phyloP scores from a whole-genome alignment of 2,329 filamentous ascomycete genomes.

The Basipetospora sp. region DNA sequence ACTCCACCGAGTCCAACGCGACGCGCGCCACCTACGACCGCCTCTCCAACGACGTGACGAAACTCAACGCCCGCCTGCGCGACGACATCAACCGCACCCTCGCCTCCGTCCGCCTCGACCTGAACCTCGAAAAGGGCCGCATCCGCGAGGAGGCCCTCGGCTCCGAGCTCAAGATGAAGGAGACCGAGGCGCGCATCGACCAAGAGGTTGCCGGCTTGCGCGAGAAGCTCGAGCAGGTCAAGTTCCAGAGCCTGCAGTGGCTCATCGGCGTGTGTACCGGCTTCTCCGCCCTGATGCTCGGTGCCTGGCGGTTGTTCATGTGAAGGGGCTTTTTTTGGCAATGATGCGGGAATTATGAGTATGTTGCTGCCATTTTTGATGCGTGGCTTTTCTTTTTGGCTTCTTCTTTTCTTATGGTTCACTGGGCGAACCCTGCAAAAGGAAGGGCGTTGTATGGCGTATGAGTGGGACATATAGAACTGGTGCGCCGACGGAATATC shows the following conservation, averaged over 20 bases:
- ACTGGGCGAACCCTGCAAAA: no score
- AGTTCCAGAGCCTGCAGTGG: constrained; percentile 97
- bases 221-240: constrained; percentile 90
- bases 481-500: no score
- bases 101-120: constrained; percentile 76
- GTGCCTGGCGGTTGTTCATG: constrained; percentile 58
- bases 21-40: constrained; percentile 84
- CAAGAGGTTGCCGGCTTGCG: constrained; percentile 83
- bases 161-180: constrained; percentile 95
- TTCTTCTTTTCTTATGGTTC: no score
- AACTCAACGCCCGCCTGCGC: constrained; percentile 73
- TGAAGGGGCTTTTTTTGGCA: no score
- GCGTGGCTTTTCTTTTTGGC: no score
- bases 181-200: constrained; percentile 96
- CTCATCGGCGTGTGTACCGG: constrained; percentile 71
- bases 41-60: constrained; percentile 84
- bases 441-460: no score
- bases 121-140: constrained; percentile 91
- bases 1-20: constrained; percentile 77
- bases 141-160: constrained; percentile 92
- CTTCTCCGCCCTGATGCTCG: constrained; percentile 50
- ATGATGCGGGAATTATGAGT: no score
- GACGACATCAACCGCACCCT: constrained; percentile 93
- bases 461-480: no score
- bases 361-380: no score